Conservation (phyloP, 2,329 filamentous ascomycete species). For the Apiospora malaysiana region DNA sequence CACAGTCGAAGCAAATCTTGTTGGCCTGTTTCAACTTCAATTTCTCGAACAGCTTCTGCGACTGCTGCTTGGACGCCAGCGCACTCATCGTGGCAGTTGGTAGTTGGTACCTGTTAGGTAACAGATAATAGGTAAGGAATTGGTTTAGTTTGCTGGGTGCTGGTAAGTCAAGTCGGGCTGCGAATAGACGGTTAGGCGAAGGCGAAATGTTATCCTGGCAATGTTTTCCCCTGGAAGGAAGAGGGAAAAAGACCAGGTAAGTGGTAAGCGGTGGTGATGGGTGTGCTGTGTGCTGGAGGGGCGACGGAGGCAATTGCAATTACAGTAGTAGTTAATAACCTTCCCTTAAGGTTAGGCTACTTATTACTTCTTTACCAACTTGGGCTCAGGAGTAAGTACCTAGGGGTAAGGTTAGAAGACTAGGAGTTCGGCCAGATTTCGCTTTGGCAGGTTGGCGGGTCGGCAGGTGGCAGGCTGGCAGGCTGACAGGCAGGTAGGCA, state of each 20-base stretch:
- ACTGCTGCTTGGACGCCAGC: slow-evolving; percentile 89
- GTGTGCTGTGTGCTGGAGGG: slow-evolving; percentile 11
- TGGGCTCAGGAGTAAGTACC: slow-evolving; percentile 37
- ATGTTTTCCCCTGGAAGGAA: not conserved
- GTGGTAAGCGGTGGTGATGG: not conserved
- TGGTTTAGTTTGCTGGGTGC: not conserved
- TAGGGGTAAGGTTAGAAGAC: too few species aligned
- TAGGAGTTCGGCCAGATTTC: slow-evolving; percentile 40
- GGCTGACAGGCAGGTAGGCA: too few species aligned
- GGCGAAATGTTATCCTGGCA: not conserved
- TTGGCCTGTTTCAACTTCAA: slow-evolving; percentile 93
- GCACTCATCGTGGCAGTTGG: slow-evolving; percentile 60
- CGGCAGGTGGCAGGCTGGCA: too few species aligned
- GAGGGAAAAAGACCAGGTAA: slow-evolving; percentile 3
- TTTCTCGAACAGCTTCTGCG: slow-evolving; percentile 97
- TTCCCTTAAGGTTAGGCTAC: slow-evolving; percentile 14
- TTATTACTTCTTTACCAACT: slow-evolving; percentile 7
- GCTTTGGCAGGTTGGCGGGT: slow-evolving; percentile 25
- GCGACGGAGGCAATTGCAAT: slow-evolving; percentile 9
- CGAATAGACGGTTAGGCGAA: not conserved
- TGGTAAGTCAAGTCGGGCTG: not conserved
- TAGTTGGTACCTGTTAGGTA: slow-evolving; percentile 24
- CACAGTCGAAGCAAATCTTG: slow-evolving; percentile 99
- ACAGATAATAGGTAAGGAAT: not conserved
- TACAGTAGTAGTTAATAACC: not conserved